Evolutionary conservation across 2,329 filamentous ascomycete species (phyloP).

Genomic region (Talaromyces sp.): DNA sequence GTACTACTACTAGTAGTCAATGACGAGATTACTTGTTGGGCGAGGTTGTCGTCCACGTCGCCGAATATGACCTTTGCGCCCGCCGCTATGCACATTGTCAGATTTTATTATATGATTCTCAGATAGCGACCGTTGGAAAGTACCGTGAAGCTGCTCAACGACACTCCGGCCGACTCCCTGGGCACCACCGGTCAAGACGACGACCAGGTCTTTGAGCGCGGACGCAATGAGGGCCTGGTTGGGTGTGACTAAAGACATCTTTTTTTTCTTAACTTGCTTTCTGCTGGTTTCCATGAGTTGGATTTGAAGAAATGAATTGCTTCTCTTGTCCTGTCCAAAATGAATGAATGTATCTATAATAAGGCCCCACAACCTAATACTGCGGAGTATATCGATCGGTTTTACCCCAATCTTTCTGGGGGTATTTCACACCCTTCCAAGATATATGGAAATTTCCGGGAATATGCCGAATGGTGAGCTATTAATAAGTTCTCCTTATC

Average conservation of each 20-base stretch:
- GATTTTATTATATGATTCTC: not conserved
- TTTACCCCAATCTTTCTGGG: not conserved
- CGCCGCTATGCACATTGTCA: not conserved
- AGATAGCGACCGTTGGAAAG: not conserved
- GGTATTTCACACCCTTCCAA: not conserved
- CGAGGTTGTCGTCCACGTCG: conserved; percentile 7
- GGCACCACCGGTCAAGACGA: conserved; percentile 43
- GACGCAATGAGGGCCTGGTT: conserved; percentile 12
- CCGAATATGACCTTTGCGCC: conserved; percentile 12
- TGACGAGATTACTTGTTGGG: not conserved
- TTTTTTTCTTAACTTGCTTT: conserved; percentile 15
- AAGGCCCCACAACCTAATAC: not conserved
- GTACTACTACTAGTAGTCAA: not conserved
- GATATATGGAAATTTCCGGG: not conserved
- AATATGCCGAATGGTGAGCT: not conserved
- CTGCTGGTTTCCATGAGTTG: not conserved
- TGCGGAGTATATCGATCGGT: not conserved
- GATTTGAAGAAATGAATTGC: not conserved
- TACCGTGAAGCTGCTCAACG: conserved; percentile 14
- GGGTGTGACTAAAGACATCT: conserved; percentile 15
- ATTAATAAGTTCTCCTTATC: not conserved
- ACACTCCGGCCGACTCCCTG: conserved; percentile 23
- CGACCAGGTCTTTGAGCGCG: conserved; percentile 33
- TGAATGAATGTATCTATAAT: not conserved
- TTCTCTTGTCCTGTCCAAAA: not conserved